A percentile compares a stretch with the other conserved stretches of the same genome.
Conservation (phyloP, 768 basidiomycete species). For the Trametes cingulata region DNA sequence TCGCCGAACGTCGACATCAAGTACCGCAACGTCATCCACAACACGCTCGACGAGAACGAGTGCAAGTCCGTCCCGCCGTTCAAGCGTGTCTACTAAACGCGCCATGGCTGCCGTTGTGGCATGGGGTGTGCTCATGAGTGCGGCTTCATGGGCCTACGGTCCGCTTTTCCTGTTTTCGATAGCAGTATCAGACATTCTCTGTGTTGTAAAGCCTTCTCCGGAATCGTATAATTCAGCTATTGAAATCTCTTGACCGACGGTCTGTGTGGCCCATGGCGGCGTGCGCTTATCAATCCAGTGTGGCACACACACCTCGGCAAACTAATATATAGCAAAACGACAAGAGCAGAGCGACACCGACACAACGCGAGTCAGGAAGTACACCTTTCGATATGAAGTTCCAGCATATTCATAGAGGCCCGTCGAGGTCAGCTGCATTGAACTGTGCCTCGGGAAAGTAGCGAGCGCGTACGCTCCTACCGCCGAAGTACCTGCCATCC, state of each 20-base stretch:
- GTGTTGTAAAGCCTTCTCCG: slow-evolving; percentile 14
- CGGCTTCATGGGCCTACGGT: background rate
- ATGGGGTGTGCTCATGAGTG: background rate
- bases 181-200: slow-evolving; percentile 13
- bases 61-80: slow-evolving; percentile 97
- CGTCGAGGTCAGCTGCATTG: slow-evolving; percentile 50
- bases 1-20: slow-evolving; percentile 85
- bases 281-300: too few relatives aligned
- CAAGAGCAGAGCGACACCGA: background rate
- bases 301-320: too few relatives aligned
- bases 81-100: slow-evolving; percentile 85
- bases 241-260: background rate
- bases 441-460: slow-evolving; percentile 75
- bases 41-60: slow-evolving; percentile 92
- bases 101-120: background rate
- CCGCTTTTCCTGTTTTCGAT: slow-evolving; percentile 5
- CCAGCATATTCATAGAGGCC: slow-evolving; percentile 31
- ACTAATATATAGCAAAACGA: background rate
- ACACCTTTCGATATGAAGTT: background rate
- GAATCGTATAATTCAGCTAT: slow-evolving; percentile 8
- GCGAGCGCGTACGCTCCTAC: slow-evolving; percentile 75
- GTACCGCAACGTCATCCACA: slow-evolving; percentile 84
- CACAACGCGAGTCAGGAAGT: background rate
- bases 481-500: slow-evolving; percentile 92
- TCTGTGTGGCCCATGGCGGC: too few relatives aligned